Base-by-base conservation (phyloP, 176 grass and related monocot species). In the Carex cristatella region DNA sequence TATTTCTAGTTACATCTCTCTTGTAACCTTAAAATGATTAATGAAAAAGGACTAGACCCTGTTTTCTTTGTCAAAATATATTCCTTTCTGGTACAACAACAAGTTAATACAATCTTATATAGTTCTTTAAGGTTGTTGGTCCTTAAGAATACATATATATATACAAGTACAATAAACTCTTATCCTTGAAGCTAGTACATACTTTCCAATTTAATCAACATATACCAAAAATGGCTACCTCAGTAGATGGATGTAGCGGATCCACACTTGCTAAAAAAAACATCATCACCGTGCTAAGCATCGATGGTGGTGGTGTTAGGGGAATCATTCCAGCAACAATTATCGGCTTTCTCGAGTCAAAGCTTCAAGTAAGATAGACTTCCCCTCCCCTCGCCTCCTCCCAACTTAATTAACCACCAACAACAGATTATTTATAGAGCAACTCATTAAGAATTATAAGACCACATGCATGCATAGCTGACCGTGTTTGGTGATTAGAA, bases 271-370 rank as follows among this genome's bases (percentile, higher is more conserved):
- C 82, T 28, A 89, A 91, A 89, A 85, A 67, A 5, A 79, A 87
- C 54, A 55, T 95, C 14, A 10, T 91, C 44, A 93, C 89, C 0
- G 87, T 95, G 18, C 93, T 95, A 31, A 95, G 93, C 80, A 89
- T 95, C 33, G 93, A 95, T 3, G 93, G 93, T 1, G 93, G 93
- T 1, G 91, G 93, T 9, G 12, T 95, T 30, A 87, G 93, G 35
- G 93, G 93, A 11, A 92, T 95, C 89, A 95, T 95, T 44, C 93
- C 93, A 3, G 93, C 88, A 78, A 86, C 80, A 18, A 84, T 92
- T 82, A 79, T 93, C 0, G 60, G 68, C 12, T 95, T 88, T 83
- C 93, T 95, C 0, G 91, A 92, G 63, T 63, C 82, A 64, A 81
- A 95, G 64, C 83, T 95, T n/a, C 91, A 93, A 84, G 93, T 92